Conservation (phyloP, 257 asterid genomes). For the Leonotis leonurus region DNA sequence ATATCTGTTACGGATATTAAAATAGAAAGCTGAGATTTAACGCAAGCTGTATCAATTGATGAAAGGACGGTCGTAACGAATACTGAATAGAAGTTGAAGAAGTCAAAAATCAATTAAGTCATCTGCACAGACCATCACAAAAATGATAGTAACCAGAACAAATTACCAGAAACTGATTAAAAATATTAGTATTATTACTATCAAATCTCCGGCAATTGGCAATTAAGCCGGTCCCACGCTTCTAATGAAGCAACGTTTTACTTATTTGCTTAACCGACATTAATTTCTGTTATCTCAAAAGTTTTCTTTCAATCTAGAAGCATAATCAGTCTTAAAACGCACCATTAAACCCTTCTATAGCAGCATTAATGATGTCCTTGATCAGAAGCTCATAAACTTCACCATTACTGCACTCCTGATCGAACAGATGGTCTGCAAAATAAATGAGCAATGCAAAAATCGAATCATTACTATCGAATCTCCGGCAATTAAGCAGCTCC, state of each 20-base stretch:
- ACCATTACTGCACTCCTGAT: conserved; percentile 65
- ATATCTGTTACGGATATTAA: neutral
- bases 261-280: neutral
- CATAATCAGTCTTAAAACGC: conserved; percentile 1
- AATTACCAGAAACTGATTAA: neutral
- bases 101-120: conserved; percentile 1
- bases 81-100: neutral
- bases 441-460: neutral
- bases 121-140: neutral
- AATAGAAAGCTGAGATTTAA: neutral
- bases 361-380: conserved; percentile 67
- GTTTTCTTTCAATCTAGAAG: neutral
- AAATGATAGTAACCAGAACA: neutral
- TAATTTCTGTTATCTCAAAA: neutral
- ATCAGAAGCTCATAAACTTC: conserved; percentile 71
- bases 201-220: too few species aligned
- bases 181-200: too few species aligned
- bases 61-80: neutral
- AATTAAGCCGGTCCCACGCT: too few species aligned
- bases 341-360: conserved; percentile 92
- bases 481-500: neutral
- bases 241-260: neutral
- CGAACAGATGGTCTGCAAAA: conserved; percentile 78
- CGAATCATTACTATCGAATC: neutral
- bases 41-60: neutral